Evolutionary conservation across 148 eudicot genomes (phyloP).

Genomic region (Amaranthus cruentus): DNA sequence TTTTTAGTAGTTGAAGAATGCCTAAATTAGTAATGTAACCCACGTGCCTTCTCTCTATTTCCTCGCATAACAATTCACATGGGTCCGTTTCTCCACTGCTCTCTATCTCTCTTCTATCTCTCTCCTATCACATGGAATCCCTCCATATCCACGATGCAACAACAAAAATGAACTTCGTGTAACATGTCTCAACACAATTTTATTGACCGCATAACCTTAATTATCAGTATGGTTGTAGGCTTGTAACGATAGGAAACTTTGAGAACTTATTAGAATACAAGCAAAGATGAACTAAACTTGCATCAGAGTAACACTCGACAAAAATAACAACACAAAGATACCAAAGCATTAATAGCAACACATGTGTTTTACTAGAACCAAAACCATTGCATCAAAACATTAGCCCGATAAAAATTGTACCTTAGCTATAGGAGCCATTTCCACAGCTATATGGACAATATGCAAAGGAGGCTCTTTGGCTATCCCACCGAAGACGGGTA

Average conservation of each 20-base stretch:
- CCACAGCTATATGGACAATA: slow-evolving; percentile 94
- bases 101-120: too few species aligned
- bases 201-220: background rate
- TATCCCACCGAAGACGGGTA: slow-evolving; percentile 89
- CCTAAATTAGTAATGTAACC: too few species aligned
- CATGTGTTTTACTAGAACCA: too few species aligned
- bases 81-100: too few species aligned
- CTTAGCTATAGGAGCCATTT: slow-evolving; percentile 99
- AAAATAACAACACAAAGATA: too few species aligned
- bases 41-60: too few species aligned
- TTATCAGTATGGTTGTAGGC: background rate
- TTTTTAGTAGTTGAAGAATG: too few species aligned
- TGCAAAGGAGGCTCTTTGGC: slow-evolving; percentile 91
- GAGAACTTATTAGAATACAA: background rate
- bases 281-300: background rate
- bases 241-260: background rate
- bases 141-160: too few species aligned
- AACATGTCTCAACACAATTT: background rate
- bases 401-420: slow-evolving; percentile 26
- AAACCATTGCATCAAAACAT: background rate
- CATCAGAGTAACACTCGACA: background rate
- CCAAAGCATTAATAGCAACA: too few species aligned
- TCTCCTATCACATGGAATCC: too few species aligned
- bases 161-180: too few species aligned
- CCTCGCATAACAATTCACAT: too few species aligned